These are phyloP conservation scores for Pelargonium myrrhifolium DNA, from an alignment of 441 rosid genomes.

Conservation along the genomic window DNA sequence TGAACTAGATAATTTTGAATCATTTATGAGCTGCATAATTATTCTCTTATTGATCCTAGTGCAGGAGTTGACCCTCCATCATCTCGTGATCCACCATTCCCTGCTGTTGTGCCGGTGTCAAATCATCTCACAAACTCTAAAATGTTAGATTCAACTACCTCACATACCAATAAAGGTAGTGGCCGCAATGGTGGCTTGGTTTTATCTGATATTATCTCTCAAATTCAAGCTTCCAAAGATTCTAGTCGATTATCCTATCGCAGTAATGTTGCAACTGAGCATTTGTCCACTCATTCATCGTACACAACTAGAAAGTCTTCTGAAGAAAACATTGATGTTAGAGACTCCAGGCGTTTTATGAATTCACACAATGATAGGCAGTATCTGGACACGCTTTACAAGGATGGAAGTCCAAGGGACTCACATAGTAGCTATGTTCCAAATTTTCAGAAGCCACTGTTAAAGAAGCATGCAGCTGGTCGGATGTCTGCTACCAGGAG, in stretches of 20 bases:
- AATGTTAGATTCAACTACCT: constrained; percentile 46
- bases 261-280: constrained; percentile 44
- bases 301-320: constrained; percentile 57
- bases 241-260: constrained; percentile 63
- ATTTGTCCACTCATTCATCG: constrained; percentile 53
- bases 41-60: constrained; percentile 64
- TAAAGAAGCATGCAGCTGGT: constrained; percentile 71
- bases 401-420: constrained; percentile 57
- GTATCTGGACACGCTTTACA: constrained; percentile 45
- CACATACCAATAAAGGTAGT: constrained; percentile 46
- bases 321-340: constrained; percentile 52
- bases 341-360: constrained; percentile 56
- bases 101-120: constrained; percentile 70
- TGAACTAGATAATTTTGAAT: constrained; percentile 14
- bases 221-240: constrained; percentile 95
- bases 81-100: constrained; percentile 92
- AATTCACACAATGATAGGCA: constrained; percentile 60
- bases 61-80: constrained; percentile 99
- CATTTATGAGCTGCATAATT: constrained; percentile 51
- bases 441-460: constrained; percentile 96
- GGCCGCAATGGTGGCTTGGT: constrained; percentile 78
- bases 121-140: constrained; percentile 43
- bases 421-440: constrained; percentile 70
- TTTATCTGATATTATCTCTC: constrained; percentile 80
- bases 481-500: constrained; percentile 79